phyloP scores from a whole-genome alignment of 495 filamentous ascomycete genomes.

The Aspergillus baeticus region DNA sequence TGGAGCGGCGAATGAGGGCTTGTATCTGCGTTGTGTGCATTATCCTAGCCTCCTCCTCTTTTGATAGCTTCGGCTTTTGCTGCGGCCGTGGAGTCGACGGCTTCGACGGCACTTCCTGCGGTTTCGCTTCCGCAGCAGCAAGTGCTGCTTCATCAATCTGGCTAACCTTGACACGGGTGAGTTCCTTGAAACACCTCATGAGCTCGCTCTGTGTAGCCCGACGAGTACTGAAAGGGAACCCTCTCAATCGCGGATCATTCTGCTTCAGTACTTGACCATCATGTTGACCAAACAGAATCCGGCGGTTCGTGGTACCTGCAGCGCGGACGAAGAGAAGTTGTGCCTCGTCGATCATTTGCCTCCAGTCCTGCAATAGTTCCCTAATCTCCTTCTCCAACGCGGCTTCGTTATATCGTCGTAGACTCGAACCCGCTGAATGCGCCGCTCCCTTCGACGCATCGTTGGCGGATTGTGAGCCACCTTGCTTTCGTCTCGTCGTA shows the following conservation, averaged over 20 bases:
- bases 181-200: constrained; percentile 87
- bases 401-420: constrained; percentile 92
- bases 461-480: constrained; percentile 89
- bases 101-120: constrained; percentile 31
- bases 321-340: constrained; percentile 87
- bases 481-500: constrained; percentile 93
- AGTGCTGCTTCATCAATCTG: constrained; percentile 64
- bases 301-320: constrained; percentile 78
- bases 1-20: constrained; percentile 84
- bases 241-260: constrained; percentile 81
- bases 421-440: constrained; percentile 85
- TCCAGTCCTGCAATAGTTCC: constrained; percentile 76
- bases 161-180: constrained; percentile 84
- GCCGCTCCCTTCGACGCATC: constrained; percentile 88
- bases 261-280: constrained; percentile 79
- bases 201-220: constrained; percentile 91
- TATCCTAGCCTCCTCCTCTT: constrained; percentile 76
- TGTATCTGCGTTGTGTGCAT: constrained; percentile 86
- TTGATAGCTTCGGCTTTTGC: constrained; percentile 59
- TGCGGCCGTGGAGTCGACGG: constrained; percentile 41
- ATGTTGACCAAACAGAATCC: constrained; percentile 86
- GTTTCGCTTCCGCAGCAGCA: constrained; percentile 44
- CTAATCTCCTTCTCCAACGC: constrained; percentile 82
- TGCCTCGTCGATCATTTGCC: constrained; percentile 73
- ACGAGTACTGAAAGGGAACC: constrained; percentile 94